phyloP scores from a whole-genome alignment of 768 basidiomycete species.

The Termitomyces titanicus region DNA sequence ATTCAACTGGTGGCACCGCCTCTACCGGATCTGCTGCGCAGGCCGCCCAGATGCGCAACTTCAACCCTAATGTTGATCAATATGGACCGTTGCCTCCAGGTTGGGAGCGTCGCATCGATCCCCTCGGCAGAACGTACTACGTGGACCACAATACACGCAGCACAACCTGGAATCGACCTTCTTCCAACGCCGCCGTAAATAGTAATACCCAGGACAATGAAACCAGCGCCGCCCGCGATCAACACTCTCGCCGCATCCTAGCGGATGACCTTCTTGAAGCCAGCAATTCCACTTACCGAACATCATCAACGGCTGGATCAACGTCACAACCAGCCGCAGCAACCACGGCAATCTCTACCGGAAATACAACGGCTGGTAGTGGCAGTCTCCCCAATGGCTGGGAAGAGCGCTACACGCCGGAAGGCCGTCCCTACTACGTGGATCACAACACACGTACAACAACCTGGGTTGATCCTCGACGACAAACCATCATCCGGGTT shows the following conservation, averaged over 20 bases:
- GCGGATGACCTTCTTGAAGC: slow-evolving; percentile 87
- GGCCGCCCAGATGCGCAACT: slow-evolving; percentile 66
- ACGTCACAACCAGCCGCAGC: slow-evolving; percentile 21
- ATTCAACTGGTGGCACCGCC: slow-evolving; percentile 11
- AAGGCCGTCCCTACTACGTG: slow-evolving; percentile 98
- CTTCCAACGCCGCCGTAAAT: slow-evolving; percentile 71
- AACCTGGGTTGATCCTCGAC: slow-evolving; percentile 99
- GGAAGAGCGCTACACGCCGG: slow-evolving; percentile 98
- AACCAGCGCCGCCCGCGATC: slow-evolving; percentile 82
- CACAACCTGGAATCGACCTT: slow-evolving; percentile 97
- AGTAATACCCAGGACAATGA: slow-evolving; percentile 67
- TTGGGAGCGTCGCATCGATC: slow-evolving; percentile 98
- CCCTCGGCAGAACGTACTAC: slow-evolving; percentile 93
- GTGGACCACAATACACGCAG: slow-evolving; percentile 98
- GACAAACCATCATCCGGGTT: slow-evolving; percentile 94
- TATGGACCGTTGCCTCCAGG: slow-evolving; percentile 86
- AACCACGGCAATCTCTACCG: slow-evolving; percentile 37
- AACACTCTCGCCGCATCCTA: slow-evolving; percentile 79
- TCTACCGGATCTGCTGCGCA: slow-evolving; percentile 42
- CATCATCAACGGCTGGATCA: slow-evolving; percentile 19
- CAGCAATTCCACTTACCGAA: slow-evolving; percentile 41
- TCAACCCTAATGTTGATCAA: slow-evolving; percentile 94
- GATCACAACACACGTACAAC: slow-evolving; percentile 99
- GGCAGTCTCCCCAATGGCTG: slow-evolving; percentile 94
- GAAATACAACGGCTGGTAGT: slow-evolving; percentile 62